phyloP scores from a whole-genome alignment of 192 early-diverging fungal genomes.

The Linnemannia hyalina region DNA sequence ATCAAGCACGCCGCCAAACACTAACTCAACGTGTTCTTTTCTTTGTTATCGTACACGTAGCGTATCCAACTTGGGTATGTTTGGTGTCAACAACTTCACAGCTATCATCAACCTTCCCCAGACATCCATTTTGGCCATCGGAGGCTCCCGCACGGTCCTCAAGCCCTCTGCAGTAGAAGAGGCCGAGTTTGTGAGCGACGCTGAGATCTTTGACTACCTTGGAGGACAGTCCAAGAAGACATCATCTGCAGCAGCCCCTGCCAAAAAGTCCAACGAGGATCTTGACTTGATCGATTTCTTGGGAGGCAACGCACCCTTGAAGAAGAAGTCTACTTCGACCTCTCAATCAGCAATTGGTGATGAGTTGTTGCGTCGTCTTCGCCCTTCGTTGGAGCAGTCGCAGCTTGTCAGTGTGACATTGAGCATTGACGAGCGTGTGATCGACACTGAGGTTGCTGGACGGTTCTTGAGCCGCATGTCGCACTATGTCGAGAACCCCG shows the following conservation, averaged over 20 bases:
- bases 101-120: conserved; percentile 94
- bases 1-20: not conserved
- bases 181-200: conserved; percentile 37
- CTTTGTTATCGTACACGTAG: conserved; percentile 29
- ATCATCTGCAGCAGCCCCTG: conserved; percentile 44
- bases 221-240: conserved; percentile 42
- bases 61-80: conserved; percentile 95
- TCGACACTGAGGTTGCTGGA: conserved; percentile 58
- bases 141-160: conserved; percentile 56
- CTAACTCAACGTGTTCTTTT: not conserved
- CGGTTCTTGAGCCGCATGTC: conserved; percentile 63
- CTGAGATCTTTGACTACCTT: conserved; percentile 56
- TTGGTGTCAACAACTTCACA: conserved; percentile 86
- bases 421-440: conserved; percentile 58
- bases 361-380: conserved; percentile 49
- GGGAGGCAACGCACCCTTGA: conserved; percentile 44
- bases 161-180: conserved; percentile 50
- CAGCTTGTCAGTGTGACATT: conserved; percentile 62
- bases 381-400: conserved; percentile 39
- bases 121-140: conserved; percentile 85
- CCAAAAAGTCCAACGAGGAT: conserved; percentile 46
- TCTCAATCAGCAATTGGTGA: conserved; percentile 45
- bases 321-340: conserved; percentile 46
- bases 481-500: conserved; percentile 67
- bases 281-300: conserved; percentile 65